phyloP scores from a whole-genome alignment of 768 basidiomycete genomes.

The Galerina sulciceps region DNA sequence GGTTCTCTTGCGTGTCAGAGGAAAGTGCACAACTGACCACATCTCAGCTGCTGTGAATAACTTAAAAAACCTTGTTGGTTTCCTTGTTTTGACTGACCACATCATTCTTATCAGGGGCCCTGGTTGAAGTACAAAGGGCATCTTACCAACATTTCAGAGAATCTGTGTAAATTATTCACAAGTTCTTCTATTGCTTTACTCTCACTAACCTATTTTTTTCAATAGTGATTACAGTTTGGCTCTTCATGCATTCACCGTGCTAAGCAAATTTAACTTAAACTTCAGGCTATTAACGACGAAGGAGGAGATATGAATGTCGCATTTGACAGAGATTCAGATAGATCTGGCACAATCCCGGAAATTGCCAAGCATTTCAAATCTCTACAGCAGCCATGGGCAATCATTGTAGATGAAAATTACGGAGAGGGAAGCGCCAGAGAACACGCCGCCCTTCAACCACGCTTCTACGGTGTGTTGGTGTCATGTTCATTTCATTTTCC shows the following conservation, averaged over 20 bases:
- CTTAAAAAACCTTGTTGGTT: neutral
- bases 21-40: constrained; percentile 99
- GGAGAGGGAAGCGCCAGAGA: constrained; percentile 98
- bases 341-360: constrained; percentile 83
- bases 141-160: constrained; percentile 94
- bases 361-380: constrained; percentile 90
- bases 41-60: constrained; percentile 88
- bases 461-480: constrained; percentile 76
- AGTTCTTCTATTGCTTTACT: neutral
- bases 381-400: constrained; percentile 85
- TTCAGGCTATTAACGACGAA: constrained; percentile 91
- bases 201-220: neutral
- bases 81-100: neutral
- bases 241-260: neutral
- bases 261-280: neutral
- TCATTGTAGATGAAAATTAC: constrained; percentile 96
- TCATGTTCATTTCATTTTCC: neutral
- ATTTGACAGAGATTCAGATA: constrained; percentile 69
- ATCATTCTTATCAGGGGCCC: constrained; percentile 63
- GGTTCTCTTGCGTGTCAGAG: constrained; percentile 88
- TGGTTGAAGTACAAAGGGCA: constrained; percentile 99
- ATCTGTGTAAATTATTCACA: constrained; percentile 66
- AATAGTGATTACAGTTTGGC: constrained; percentile 79
- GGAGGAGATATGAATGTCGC: constrained; percentile 92
- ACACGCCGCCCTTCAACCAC: constrained; percentile 95